Conservation (phyloP, 192 early-diverging fungal species). For the Lunasporangiospora selenospora region DNA sequence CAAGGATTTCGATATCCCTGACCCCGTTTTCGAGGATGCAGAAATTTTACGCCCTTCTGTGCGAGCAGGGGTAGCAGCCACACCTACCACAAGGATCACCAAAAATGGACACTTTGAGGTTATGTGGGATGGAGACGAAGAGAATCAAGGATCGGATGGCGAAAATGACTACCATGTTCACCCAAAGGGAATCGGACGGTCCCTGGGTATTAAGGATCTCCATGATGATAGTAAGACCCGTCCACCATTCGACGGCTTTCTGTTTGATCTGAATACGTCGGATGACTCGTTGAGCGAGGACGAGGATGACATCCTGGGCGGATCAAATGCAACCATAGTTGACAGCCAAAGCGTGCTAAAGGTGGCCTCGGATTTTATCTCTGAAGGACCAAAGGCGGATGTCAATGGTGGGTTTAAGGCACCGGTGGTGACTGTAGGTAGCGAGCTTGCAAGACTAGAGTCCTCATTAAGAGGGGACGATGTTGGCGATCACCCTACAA, state of each 20-base stretch:
- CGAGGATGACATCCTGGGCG: conserved; percentile 30
- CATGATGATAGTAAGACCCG: conserved; percentile 18
- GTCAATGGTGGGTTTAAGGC: not conserved
- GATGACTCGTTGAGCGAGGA: conserved; percentile 41
- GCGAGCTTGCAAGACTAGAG: not conserved
- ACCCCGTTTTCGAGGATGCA: conserved; percentile 7
- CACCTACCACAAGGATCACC: conserved; percentile 15
- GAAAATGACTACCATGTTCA: not conserved
- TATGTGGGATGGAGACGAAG: conserved; percentile 20
- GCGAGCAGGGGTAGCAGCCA: not conserved
- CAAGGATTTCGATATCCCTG: conserved; percentile 4
- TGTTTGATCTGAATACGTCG: conserved; percentile 24
- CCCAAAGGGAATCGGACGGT: conserved; percentile 6
- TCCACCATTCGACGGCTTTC: conserved; percentile 39
- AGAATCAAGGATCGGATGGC: not conserved
- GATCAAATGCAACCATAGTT: too few species aligned
- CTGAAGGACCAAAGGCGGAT: too few species aligned
- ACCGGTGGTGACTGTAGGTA: not conserved
- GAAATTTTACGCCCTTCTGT: not conserved
- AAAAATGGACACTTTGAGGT: conserved; percentile 16
- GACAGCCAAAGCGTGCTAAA: too few species aligned
- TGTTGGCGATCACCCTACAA: not conserved
- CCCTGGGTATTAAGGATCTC: conserved; percentile 38
- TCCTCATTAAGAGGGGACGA: not conserved
- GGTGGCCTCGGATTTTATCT: too few species aligned